A percentile compares a stretch with the other conserved stretches of the same genome.
These are phyloP conservation scores for Pseudoturritis turrita DNA, from an alignment of 345 rosid genomes.

Conservation along the genomic window DNA sequence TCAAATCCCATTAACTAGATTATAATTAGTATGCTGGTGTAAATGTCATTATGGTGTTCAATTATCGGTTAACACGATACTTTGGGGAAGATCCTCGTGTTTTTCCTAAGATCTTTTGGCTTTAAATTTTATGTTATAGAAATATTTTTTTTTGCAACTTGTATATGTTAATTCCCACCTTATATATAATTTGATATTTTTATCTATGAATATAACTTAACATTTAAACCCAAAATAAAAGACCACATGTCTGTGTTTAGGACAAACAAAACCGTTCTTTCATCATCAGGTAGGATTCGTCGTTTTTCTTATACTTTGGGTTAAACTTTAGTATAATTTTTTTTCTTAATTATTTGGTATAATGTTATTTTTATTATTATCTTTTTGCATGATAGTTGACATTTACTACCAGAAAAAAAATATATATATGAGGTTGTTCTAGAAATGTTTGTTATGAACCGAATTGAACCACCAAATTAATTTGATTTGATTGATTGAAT, in stretches of 20 bases:
- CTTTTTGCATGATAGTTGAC: background rate
- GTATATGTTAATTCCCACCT: background rate
- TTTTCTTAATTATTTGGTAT: background rate
- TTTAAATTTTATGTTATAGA: background rate
- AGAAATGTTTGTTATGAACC: background rate
- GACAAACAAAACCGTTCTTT: background rate
- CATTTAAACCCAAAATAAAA: background rate
- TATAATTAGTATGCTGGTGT: background rate
- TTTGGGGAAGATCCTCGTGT: slow-evolving; percentile 26
- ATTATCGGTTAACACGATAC: slow-evolving; percentile 18
- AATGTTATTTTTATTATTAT: background rate
- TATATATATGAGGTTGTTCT: background rate
- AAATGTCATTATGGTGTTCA: slow-evolving; percentile 15
- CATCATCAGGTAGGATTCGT: background rate
- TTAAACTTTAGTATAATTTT: background rate
- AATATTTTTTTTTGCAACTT: slow-evolving; percentile 7
- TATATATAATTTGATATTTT: background rate
- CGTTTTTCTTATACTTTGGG: background rate
- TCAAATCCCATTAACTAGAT: background rate
- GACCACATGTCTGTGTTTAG: slow-evolving; percentile 7
- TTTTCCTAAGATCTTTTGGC: slow-evolving; percentile 15
- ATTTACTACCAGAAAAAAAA: background rate
- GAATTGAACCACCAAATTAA: slow-evolving; percentile 12
- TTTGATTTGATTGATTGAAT: slow-evolving; percentile 14
- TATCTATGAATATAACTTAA: background rate